A percentile compares a stretch with the other conserved stretches of the same genome.
phyloP scores from a whole-genome alignment of 2,329 filamentous ascomycete genomes.

The Westerdykella aurantiaca region DNA sequence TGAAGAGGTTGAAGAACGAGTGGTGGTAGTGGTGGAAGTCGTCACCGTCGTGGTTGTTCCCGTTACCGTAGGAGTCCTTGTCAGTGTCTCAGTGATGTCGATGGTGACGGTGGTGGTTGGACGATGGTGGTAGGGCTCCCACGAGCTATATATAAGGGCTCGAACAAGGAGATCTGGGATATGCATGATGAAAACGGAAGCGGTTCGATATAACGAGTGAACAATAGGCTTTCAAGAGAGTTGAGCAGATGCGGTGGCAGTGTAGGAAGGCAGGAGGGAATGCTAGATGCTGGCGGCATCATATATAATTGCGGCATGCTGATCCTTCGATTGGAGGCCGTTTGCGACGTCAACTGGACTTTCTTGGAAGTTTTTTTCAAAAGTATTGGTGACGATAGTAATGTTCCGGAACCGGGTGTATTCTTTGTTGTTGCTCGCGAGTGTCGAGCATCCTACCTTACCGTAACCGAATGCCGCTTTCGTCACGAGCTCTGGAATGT shows the following conservation, averaged over 20 bases:
- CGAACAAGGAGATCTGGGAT: not conserved
- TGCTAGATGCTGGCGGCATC: slow-evolving; percentile 4
- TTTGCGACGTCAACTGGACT: slow-evolving; percentile 11
- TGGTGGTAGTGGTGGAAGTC: not conserved
- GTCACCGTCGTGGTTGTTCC: not conserved
- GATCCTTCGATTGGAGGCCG: slow-evolving; percentile 5
- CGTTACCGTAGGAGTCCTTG: not conserved
- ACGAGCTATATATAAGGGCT: not conserved
- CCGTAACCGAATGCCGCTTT: slow-evolving; percentile 11
- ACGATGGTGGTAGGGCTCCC: not conserved
- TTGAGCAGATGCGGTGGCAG: not conserved
- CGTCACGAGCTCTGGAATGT: slow-evolving; percentile 19
- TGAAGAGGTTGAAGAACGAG: not conserved
- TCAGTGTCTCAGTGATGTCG: not conserved
- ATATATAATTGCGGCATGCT: slow-evolving; percentile 7
- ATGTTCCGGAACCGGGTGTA: slow-evolving; percentile 10
- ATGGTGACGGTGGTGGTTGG: not conserved
- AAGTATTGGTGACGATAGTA: slow-evolving; percentile 10
- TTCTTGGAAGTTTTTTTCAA: slow-evolving; percentile 7
- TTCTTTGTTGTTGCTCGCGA: slow-evolving; percentile 14
- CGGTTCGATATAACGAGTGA: not conserved
- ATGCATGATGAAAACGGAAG: not conserved
- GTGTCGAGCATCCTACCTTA: slow-evolving; percentile 1
- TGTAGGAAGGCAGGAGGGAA: not conserved
- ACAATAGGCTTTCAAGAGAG: not conserved